Conservation (phyloP, 345 rosid genomes). For the Dovyalis caffra region DNA sequence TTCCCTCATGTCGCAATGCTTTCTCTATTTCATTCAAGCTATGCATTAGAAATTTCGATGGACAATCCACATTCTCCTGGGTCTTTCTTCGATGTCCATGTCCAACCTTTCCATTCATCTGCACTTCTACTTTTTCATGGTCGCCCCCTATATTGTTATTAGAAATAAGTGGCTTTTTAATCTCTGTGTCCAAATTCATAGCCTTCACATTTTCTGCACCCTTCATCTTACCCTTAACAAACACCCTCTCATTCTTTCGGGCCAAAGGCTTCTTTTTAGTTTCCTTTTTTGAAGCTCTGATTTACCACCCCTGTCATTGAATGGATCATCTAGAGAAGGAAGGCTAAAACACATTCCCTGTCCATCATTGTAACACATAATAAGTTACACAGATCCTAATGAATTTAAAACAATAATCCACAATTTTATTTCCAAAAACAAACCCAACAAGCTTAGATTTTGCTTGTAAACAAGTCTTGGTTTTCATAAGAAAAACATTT, state of each 20-base stretch:
- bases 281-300: constrained; percentile 26
- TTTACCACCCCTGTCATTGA: constrained; percentile 61
- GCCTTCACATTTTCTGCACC: neutral
- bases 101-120: constrained; percentile 17
- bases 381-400: neutral
- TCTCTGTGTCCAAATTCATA: constrained; percentile 14
- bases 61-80: constrained; percentile 35
- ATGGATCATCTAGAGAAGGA: constrained; percentile 75
- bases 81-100: constrained; percentile 19
- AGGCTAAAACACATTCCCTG: constrained; percentile 98
- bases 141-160: constrained; percentile 5
- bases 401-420: neutral
- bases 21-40: constrained; percentile 65
- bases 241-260: constrained; percentile 14
- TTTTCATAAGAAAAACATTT: neutral
- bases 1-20: constrained; percentile 33
- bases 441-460: neutral
- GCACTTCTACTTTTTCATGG: constrained; percentile 6
- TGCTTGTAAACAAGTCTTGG: neutral
- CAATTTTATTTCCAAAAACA: neutral
- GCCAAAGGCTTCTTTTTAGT: constrained; percentile 18
- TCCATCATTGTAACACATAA: neutral
- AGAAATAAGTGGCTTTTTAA: constrained; percentile 18
- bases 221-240: constrained; percentile 18
- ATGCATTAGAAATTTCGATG: constrained; percentile 54